Percentiles rank a stretch among this genome's conserved stretches.
phyloP scores from a whole-genome alignment of 129 eudicot species.

The Logfia minima region DNA sequence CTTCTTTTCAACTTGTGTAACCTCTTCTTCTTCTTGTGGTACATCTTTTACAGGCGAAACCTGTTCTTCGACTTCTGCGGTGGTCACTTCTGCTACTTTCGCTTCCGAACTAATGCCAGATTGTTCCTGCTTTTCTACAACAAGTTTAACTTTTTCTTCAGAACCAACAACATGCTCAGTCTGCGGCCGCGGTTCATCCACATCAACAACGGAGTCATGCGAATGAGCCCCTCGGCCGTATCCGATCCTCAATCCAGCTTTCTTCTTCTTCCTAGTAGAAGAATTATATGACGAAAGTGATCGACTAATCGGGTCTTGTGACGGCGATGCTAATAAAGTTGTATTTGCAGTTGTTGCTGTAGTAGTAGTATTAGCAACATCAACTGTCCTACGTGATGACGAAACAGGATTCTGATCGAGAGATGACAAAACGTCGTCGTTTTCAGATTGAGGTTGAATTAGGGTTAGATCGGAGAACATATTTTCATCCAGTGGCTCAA shows the following conservation, averaged over 20 bases:
- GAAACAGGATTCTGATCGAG: slow-evolving; percentile 30
- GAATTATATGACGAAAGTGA: slow-evolving; percentile 37
- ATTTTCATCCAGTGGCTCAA: slow-evolving; percentile 64
- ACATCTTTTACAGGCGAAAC: slow-evolving; percentile 7
- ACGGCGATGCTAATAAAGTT: slow-evolving; percentile 15
- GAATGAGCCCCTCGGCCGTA: slow-evolving; percentile 47
- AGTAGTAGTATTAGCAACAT: slow-evolving; percentile 1
- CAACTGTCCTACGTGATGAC: slow-evolving; percentile 33
- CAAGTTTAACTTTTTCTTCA: slow-evolving; percentile 20
- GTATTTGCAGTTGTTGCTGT: neutral
- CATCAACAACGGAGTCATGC: slow-evolving; percentile 17
- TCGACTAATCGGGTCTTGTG: slow-evolving; percentile 15
- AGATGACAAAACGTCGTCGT: slow-evolving; percentile 24
- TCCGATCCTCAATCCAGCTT: slow-evolving; percentile 64
- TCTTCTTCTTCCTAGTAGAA: slow-evolving; percentile 60
- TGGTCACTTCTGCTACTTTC: neutral
- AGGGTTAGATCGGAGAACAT: slow-evolving; percentile 72
- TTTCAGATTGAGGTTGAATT: slow-evolving; percentile 33
- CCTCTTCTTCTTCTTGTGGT: slow-evolving; percentile 29
- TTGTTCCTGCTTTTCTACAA: slow-evolving; percentile 16
- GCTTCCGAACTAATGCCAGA: neutral
- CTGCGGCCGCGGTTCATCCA: neutral
- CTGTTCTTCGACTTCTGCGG: slow-evolving; percentile 15
- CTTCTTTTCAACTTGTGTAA: slow-evolving; percentile 7
- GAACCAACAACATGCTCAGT: slow-evolving; percentile 2